These are phyloP conservation scores for Astrephomene gubernaculifera DNA, from an alignment of 139 green algal species.

Conservation along the genomic window DNA sequence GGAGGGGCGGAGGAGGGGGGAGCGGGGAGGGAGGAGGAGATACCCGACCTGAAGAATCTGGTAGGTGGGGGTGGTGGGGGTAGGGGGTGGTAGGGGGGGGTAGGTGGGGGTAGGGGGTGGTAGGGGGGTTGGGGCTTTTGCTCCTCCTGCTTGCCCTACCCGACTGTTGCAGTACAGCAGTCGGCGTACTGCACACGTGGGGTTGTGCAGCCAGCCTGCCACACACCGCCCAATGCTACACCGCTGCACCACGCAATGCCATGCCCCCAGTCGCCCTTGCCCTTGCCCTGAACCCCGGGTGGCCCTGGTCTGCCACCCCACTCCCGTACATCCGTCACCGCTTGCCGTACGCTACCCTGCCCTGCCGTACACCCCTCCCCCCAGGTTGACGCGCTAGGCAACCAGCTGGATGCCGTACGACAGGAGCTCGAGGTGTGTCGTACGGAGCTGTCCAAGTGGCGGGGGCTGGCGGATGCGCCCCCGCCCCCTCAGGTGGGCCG, in stretches of 20 bases:
- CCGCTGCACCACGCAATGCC: neutral
- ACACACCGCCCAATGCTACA: too few relatives aligned
- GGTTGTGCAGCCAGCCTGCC: too few relatives aligned
- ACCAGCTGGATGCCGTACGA: neutral
- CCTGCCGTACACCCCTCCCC: neutral
- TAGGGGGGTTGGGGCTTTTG: too few relatives aligned
- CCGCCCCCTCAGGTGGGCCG: too few relatives aligned
- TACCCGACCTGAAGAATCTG: conserved; percentile 19
- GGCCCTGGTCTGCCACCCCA: too few relatives aligned
- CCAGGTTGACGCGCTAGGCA: conserved; percentile 7
- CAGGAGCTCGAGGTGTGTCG: conserved; percentile 18
- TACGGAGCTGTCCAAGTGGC: conserved; percentile 34
- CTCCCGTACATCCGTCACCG: neutral
- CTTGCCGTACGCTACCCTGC: neutral
- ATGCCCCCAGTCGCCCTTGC: neutral
- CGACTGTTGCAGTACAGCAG: too few relatives aligned
- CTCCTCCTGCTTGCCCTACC: too few relatives aligned
- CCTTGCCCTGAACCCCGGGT: neutral
- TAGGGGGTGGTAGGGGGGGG: neutral
- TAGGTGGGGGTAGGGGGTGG: too few relatives aligned
- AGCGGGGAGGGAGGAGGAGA: neutral
- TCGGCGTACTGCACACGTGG: too few relatives aligned
- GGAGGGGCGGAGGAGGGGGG: neutral
- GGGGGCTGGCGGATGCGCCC: conserved; percentile 31
- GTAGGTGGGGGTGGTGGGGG: neutral